These are phyloP conservation scores for Aspergillus avenaceus DNA, from an alignment of 495 filamentous ascomycete genomes.

Conservation along the genomic window DNA sequence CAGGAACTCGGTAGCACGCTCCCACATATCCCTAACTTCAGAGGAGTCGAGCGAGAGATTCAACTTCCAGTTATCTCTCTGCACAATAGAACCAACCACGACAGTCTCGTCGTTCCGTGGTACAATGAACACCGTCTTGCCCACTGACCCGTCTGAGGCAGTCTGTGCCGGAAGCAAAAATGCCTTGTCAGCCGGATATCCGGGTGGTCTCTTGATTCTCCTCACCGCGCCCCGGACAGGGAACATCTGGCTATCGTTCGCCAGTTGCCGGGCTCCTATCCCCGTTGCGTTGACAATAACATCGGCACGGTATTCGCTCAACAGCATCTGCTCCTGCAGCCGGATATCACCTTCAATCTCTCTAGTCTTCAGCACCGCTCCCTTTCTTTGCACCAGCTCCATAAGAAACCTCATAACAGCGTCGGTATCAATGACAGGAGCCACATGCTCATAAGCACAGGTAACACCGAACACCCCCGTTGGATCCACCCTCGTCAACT, in stretches of 20 bases:
- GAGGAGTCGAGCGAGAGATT: neutral
- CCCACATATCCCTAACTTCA: neutral
- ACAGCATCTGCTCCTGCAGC: conserved; percentile 30
- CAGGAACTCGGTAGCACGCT: neutral
- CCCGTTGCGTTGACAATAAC: conserved; percentile 45
- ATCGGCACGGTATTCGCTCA: conserved; percentile 30
- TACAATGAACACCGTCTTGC: neutral
- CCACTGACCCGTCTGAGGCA: neutral
- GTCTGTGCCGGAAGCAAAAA: neutral
- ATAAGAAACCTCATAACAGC: conserved; percentile 40
- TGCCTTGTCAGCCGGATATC: neutral
- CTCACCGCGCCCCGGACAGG: neutral
- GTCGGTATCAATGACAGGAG: conserved; percentile 48
- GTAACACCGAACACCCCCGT: conserved; percentile 35
- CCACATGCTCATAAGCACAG: conserved; percentile 39
- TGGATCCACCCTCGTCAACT: conserved; percentile 28
- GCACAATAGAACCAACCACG: neutral
- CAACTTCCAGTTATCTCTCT: neutral
- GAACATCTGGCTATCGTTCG: neutral
- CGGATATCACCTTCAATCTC: conserved; percentile 10
- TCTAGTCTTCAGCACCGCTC: conserved; percentile 35
- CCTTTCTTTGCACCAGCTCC: conserved; percentile 37
- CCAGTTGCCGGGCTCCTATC: conserved; percentile 15
- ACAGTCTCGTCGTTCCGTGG: neutral
- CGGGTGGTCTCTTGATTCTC: neutral